These are phyloP conservation scores for Mucor sp. DNA, from an alignment of 371 early-diverging fungal genomes.

Conservation along the genomic window DNA sequence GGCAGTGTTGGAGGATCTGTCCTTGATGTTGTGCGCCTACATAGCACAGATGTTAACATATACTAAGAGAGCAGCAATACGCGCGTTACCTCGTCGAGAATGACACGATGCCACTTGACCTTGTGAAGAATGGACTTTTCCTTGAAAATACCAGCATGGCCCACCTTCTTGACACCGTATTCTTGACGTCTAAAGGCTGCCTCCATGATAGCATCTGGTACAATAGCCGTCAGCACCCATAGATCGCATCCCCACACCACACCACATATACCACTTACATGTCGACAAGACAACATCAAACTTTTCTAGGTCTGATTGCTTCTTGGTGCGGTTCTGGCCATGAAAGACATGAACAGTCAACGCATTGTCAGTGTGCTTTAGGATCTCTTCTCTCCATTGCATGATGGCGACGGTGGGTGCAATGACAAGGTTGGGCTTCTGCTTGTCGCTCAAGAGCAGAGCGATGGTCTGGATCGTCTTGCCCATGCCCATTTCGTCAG, in stretches of 20 bases:
- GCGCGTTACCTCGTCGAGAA: conserved; percentile 86
- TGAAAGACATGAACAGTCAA: conserved; percentile 75
- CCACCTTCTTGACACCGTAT: conserved; percentile 64
- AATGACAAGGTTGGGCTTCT: conserved; percentile 82
- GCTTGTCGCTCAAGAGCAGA: conserved; percentile 66
- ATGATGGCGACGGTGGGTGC: conserved; percentile 90
- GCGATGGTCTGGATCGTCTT: conserved; percentile 98
- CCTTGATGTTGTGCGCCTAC: conserved; percentile 94
- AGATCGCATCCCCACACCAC: background rate
- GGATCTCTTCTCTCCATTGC: conserved; percentile 90
- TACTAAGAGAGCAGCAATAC: no score
- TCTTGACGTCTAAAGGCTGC: conserved; percentile 72
- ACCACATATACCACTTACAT: conserved; percentile 45
- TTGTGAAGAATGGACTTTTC: conserved; percentile 74
- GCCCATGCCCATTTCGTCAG: conserved; percentile 98
- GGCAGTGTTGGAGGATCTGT: conserved; percentile 88
- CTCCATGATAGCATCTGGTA: conserved; percentile 77
- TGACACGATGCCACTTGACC: conserved; percentile 83
- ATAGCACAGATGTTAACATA: no score
- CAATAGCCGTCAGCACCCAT: background rate
- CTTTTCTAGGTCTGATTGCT: conserved; percentile 48
- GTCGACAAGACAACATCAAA: conserved; percentile 89
- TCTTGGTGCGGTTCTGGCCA: conserved; percentile 64
- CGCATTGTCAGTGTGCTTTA: conserved; percentile 64
- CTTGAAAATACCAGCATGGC: conserved; percentile 50